Evolutionary conservation across 2,329 filamentous ascomycete genomes (phyloP), one percentile per base, ranked within the genome.

Genomic region (Ascochyta pisi): DNA sequence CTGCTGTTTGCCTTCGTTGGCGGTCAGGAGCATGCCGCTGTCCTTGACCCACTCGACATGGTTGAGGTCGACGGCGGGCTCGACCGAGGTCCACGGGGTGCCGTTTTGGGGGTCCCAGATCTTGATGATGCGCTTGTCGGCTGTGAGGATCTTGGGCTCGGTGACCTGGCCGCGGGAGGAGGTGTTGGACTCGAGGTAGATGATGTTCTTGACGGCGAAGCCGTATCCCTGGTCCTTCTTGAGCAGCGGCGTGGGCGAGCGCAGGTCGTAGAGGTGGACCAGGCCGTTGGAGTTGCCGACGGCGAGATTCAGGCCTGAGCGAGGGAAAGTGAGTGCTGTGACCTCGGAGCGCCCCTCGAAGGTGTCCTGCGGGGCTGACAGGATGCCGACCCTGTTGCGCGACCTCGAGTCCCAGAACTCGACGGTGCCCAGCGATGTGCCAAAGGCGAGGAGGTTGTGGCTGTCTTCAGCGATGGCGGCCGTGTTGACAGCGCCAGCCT

Each of bases 211-310:
- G 55, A 99, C 92, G 0, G 94, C 86, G 71, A 92, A 96, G 2
- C 94, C 94, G 73, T 96, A 96, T 44, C 96, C 95, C 78, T 99
- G 95, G 67, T 98, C 94, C 75, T 97, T 98, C 72, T 89, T 91
- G 44, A 98, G 80, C 8, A 96, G 79, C 1, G 96, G 92, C 0
- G 90, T 84, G 0, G 95, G 92, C 22, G 92, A 92, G 70, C 95
- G 90, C 47, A 99, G 80, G 76, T 99, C 95, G 73, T 96, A 99
- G 7, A 97, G 84, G 68, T 96, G 89, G 42, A 97, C 86, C 43
- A 97, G 84, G 22, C 96, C 95, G 41, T 86, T 89, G 0, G 91
- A 94, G n/a, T 91, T 91, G 16, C 95, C 95, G 1, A 91, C 90
- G 0, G 90, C 92, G 29, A 98, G 79, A 0, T 90, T 93, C 44